Percentiles rank a stretch among this genome's conserved stretches.
phyloP scores from a whole-genome alignment of 345 rosid species.

The Physaria fendleri region DNA sequence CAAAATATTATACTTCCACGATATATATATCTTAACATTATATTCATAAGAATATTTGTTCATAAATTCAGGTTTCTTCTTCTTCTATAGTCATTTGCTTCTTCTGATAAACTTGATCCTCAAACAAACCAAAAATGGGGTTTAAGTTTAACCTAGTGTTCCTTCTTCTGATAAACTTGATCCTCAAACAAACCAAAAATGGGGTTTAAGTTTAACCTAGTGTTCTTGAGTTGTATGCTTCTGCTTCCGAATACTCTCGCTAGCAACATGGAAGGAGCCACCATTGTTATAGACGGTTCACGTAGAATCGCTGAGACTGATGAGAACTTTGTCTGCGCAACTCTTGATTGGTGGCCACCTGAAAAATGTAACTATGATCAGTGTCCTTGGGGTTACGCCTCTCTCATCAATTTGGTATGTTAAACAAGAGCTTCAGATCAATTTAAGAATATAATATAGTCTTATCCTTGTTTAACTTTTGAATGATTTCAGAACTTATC shows the following conservation, averaged over 20 bases:
- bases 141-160: constrained; percentile 24
- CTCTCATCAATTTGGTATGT: constrained; percentile 62
- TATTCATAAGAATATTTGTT: not conserved
- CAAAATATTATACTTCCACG: not conserved
- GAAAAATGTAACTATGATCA: constrained; percentile 85
- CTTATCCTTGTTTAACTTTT: not conserved
- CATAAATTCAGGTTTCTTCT: not conserved
- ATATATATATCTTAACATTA: too few species aligned
- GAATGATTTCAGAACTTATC: constrained; percentile 57
- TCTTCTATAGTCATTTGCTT: not conserved
- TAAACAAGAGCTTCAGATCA: not conserved
- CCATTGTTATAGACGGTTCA: constrained; percentile 50
- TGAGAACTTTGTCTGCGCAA: constrained; percentile 81
- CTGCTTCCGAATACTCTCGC: constrained; percentile 28
- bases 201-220: constrained; percentile 9
- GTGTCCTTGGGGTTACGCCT: constrained; percentile 86
- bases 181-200: constrained; percentile 22
- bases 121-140: constrained; percentile 25
- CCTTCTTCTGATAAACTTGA: constrained; percentile 30
- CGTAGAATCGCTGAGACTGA: constrained; percentile 52
- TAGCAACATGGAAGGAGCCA: constrained; percentile 39
- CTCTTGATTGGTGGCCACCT: constrained; percentile 99
- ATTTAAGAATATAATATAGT: too few species aligned
- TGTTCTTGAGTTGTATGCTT: constrained; percentile 30
- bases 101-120: constrained; percentile 1